A percentile compares a stretch with the other conserved stretches of the same genome.
phyloP scores from a whole-genome alignment of 495 filamentous ascomycete species.

The Choiromyces venosus region DNA sequence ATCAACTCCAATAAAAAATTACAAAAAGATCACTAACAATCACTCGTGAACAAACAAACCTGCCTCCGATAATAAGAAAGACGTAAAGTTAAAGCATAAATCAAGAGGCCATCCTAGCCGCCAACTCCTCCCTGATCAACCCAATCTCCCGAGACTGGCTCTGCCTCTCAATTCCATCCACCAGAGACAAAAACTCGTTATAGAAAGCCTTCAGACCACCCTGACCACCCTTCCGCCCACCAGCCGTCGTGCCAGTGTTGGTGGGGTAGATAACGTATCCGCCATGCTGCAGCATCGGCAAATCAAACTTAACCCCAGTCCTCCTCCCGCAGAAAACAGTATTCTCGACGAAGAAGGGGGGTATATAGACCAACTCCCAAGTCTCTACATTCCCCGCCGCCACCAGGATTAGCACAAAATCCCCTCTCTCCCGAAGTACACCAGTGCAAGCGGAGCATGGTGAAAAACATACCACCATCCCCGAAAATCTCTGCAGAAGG shows the following conservation, averaged over 20 bases:
- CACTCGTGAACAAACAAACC: background rate
- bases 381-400: background rate
- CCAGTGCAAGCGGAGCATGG: background rate
- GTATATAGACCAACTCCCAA: background rate
- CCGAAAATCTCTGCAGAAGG: background rate
- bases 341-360: background rate
- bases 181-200: conserved; percentile 70
- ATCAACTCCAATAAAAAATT: background rate
- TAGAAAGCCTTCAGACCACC: background rate
- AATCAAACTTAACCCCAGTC: background rate
- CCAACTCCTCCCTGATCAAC: conserved; percentile 8
- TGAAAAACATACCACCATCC: background rate
- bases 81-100: background rate
- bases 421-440: background rate
- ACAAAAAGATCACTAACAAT: background rate
- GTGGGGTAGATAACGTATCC: background rate
- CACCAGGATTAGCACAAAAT: background rate
- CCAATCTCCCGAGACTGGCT: conserved; percentile 45
- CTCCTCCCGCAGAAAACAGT: background rate
- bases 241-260: background rate
- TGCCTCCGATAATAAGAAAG: background rate
- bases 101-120: background rate
- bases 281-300: background rate
- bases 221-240: background rate
- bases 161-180: conserved; percentile 81